Percentiles rank a stretch among this genome's conserved stretches.
These are phyloP conservation scores for Lentinula guzmanii DNA, from an alignment of 768 basidiomycete genomes.

Conservation along the genomic window DNA sequence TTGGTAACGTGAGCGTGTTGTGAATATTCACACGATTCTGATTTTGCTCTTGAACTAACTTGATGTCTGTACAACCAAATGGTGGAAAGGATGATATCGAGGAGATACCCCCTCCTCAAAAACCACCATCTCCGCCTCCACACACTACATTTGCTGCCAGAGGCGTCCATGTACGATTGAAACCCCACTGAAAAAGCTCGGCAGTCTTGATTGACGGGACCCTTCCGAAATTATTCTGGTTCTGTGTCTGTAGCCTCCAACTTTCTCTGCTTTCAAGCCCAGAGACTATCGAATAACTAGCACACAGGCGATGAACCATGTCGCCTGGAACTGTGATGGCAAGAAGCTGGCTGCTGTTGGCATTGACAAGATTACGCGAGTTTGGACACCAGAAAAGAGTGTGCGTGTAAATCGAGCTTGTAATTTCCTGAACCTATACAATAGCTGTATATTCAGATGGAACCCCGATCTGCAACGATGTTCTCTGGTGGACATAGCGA, in stretches of 20 bases:
- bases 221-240: background rate
- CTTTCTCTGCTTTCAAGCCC: conserved; percentile 75
- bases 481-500: conserved; percentile 71
- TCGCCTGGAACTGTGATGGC: conserved; percentile 83
- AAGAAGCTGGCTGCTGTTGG: conserved; percentile 78
- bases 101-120: conserved; percentile 48
- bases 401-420: conserved; percentile 35
- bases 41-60: background rate
- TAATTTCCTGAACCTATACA: background rate
- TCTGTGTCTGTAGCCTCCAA: conserved; percentile 49
- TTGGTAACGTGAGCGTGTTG: too few species aligned
- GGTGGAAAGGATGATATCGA: conserved; percentile 48
- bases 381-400: conserved; percentile 78
- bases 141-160: conserved; percentile 66
- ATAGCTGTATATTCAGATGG: conserved; percentile 42
- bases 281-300: conserved; percentile 66
- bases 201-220: conserved; percentile 2
- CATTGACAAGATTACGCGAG: conserved; percentile 67
- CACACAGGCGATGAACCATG: conserved; percentile 63
- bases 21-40: too few species aligned
- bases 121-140: conserved; percentile 66
- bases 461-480: conserved; percentile 55
- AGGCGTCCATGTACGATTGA: conserved; percentile 63
- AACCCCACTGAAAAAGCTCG: conserved; percentile 4
- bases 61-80: conserved; percentile 1